Percentiles rank a stretch among this genome's conserved stretches.
phyloP scores from a whole-genome alignment of 352 stramenopile species.

The Phytophthora sp. region DNA sequence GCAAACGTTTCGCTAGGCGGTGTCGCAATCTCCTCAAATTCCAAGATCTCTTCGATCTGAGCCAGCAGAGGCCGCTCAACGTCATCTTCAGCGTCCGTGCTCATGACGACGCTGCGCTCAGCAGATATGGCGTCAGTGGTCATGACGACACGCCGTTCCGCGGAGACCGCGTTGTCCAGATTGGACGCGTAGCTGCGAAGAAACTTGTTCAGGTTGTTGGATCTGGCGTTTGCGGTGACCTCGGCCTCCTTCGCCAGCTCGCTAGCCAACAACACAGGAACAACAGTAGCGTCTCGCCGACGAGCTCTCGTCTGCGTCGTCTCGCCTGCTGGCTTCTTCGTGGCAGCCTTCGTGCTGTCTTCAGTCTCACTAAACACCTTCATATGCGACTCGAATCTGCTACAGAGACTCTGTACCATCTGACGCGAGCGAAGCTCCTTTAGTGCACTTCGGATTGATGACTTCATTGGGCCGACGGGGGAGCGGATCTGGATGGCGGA shows the following conservation, averaged over 20 bases:
- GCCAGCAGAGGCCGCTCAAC: conserved; percentile 24
- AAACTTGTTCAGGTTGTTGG: conserved; percentile 75
- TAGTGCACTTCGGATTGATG: conserved; percentile 51
- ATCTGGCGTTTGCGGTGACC: conserved; percentile 34
- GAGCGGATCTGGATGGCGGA: conserved; percentile 32
- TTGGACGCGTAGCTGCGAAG: conserved; percentile 71
- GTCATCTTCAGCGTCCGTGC: conserved; percentile 23
- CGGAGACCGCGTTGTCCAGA: conserved; percentile 46
- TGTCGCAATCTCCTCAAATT: neutral
- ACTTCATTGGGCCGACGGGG: conserved; percentile 44
- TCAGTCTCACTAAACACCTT: conserved; percentile 20
- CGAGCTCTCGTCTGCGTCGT: conserved; percentile 3
- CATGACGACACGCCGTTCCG: conserved; percentile 10
- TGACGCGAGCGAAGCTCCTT: conserved; percentile 59
- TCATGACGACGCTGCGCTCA: conserved; percentile 18
- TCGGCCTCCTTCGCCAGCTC: conserved; percentile 16
- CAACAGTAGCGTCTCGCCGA: conserved; percentile 23
- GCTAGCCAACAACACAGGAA: conserved; percentile 15
- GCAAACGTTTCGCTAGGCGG: neutral
- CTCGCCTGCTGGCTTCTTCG: conserved; percentile 9
- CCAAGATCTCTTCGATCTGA: conserved; percentile 3
- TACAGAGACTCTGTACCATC: conserved; percentile 60
- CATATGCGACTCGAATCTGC: conserved; percentile 50
- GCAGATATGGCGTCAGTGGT: conserved; percentile 12
- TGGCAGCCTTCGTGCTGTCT: conserved; percentile 15